Evolutionary conservation across 257 asterid genomes (phyloP).

Genomic region (Jacaranda copaia): DNA sequence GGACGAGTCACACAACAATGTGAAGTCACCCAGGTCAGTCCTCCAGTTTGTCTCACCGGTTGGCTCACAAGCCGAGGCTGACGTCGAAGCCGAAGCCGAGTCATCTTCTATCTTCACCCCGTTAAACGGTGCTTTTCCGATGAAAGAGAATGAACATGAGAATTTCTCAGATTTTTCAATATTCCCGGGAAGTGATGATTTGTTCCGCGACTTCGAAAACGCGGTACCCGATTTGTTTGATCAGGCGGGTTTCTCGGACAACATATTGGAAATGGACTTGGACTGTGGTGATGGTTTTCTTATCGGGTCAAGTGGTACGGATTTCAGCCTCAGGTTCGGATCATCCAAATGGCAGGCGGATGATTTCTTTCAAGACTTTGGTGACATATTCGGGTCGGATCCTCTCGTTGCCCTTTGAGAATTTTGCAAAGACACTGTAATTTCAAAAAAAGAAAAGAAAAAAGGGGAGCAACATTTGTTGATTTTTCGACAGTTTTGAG

Average conservation of each 20-base stretch:
- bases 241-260: conserved; percentile 36
- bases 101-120: conserved; percentile 31
- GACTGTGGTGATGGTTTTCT: conserved; percentile 35
- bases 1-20: conserved; percentile 52
- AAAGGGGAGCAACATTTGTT: conserved; percentile 23
- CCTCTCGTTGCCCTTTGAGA: conserved; percentile 64
- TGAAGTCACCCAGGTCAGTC: conserved; percentile 71
- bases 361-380: conserved; percentile 62
- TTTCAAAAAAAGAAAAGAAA: background rate
- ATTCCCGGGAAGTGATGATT: conserved; percentile 47
- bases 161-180: conserved; percentile 46
- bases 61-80: conserved; percentile 36
- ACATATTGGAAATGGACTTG: conserved; percentile 42
- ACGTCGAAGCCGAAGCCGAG: conserved; percentile 46
- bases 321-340: conserved; percentile 45
- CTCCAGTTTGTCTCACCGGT: conserved; percentile 53
- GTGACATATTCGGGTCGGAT: conserved; percentile 91
- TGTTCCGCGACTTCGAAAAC: conserved; percentile 53
- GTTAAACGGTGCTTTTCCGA: conserved; percentile 36
- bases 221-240: conserved; percentile 66
- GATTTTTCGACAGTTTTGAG: conserved; percentile 46
- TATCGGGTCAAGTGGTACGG: conserved; percentile 47
- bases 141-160: conserved; percentile 16
- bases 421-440: conserved; percentile 8
- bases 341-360: conserved; percentile 45